These are phyloP conservation scores for Colletotrichum sp. DNA, from an alignment of 2,329 filamentous ascomycete genomes.

Conservation along the genomic window DNA sequence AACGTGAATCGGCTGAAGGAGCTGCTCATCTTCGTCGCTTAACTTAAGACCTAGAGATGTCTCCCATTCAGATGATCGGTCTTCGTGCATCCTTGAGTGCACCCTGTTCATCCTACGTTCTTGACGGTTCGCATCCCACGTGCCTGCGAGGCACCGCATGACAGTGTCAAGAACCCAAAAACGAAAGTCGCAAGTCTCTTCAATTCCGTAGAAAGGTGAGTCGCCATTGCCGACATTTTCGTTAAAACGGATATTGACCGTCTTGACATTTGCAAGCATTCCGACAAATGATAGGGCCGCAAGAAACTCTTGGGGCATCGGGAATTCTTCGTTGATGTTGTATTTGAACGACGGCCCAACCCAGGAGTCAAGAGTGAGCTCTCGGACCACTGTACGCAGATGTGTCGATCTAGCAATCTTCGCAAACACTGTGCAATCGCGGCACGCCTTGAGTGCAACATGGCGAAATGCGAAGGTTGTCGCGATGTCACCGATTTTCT, in stretches of 20 bases:
- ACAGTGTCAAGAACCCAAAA: background rate
- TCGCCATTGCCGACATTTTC: background rate
- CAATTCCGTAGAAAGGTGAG: background rate
- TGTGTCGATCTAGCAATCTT: background rate
- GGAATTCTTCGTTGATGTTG: background rate
- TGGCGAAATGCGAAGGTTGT: background rate
- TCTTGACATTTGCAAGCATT: background rate
- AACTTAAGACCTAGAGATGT: background rate
- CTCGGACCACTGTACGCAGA: background rate
- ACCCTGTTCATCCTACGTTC: background rate
- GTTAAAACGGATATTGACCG: background rate
- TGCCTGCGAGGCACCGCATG: background rate
- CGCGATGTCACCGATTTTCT: background rate
- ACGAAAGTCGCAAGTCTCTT: background rate
- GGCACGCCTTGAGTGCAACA: background rate
- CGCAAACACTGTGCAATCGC: background rate
- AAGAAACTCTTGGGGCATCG: background rate
- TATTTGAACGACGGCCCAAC: background rate
- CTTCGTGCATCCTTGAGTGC: background rate
- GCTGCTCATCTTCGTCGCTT: background rate
- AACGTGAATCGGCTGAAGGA: background rate
- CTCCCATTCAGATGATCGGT: background rate
- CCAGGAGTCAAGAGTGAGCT: background rate
- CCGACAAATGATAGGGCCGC: background rate
- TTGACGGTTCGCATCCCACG: background rate